phyloP scores from a whole-genome alignment of 2,329 filamentous ascomycete genomes.

The Diaporthe batatas region DNA sequence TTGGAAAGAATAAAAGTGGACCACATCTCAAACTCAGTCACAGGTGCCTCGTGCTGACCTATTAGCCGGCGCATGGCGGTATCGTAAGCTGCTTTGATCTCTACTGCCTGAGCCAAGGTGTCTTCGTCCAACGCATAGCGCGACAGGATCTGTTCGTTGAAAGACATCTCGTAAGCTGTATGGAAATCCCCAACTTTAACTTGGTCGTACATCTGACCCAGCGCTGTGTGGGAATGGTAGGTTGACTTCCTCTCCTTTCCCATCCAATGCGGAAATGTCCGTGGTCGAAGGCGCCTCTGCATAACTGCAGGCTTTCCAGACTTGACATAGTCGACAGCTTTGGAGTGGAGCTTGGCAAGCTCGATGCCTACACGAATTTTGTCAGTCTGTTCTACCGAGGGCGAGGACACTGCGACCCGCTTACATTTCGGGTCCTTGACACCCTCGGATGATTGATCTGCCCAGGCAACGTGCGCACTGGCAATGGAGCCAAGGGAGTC shows the following conservation, averaged over 20 bases:
- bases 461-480: conserved; percentile 81
- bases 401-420: conserved; percentile 45
- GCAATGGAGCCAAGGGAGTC: conserved; percentile 86
- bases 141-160: conserved; percentile 80
- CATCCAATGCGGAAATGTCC: conserved; percentile 88
- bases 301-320: conserved; percentile 84
- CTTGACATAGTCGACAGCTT: conserved; percentile 95
- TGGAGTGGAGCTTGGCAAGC: conserved; percentile 85
- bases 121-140: conserved; percentile 69
- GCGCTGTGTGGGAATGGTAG: conserved; percentile 78
- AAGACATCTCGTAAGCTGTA: conserved; percentile 78
- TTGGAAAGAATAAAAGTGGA: conserved; percentile 85
- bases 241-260: conserved; percentile 69
- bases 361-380: conserved; percentile 64
- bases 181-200: conserved; percentile 72
- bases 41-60: conserved; percentile 81
- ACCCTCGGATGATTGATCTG: conserved; percentile 72
- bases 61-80: conserved; percentile 81
- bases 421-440: conserved; percentile 78
- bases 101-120: conserved; percentile 70
- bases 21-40: conserved; percentile 93
- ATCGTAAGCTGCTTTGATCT: conserved; percentile 85
- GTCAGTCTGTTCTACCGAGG: conserved; percentile 27
- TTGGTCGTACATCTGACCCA: conserved; percentile 87
- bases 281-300: conserved; percentile 69